Conservation (phyloP, 352 stramenopile species). For the Phytophthora sp. region DNA sequence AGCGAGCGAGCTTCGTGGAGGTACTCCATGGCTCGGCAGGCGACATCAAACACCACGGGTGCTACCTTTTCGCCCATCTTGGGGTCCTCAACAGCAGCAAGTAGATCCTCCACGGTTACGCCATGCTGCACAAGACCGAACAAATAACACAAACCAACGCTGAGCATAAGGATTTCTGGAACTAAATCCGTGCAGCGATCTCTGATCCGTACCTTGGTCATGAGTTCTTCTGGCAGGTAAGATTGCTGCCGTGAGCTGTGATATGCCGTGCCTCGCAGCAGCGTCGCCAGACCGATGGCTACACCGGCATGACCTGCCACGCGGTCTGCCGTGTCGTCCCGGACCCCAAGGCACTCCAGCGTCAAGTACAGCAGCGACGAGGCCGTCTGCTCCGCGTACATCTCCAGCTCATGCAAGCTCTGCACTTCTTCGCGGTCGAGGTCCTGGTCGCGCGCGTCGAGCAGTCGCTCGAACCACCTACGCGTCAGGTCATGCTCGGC, state of each 20-base stretch:
- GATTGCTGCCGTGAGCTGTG: conserved; percentile 72
- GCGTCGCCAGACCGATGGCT: conserved; percentile 83
- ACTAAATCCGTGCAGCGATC: conserved; percentile 17
- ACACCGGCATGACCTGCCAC: conserved; percentile 87
- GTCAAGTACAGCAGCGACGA: conserved; percentile 91
- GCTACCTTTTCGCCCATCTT: conserved; percentile 70
- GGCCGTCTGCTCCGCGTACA: conserved; percentile 89
- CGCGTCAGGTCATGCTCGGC: conserved; percentile 80
- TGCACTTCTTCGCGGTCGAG: conserved; percentile 80
- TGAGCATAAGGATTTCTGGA: conserved; percentile 28
- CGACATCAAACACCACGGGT: conserved; percentile 90
- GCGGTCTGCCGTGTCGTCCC: conserved; percentile 74
- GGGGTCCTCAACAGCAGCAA: conserved; percentile 62
- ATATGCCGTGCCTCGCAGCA: conserved; percentile 79
- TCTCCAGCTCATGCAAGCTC: conserved; percentile 77
- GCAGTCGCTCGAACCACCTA: conserved; percentile 91
- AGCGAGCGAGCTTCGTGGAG: conserved; percentile 74
- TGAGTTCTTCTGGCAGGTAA: conserved; percentile 84
- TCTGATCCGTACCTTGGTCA: conserved; percentile 60
- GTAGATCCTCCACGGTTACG: conserved; percentile 59
- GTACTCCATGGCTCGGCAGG: conserved; percentile 83
- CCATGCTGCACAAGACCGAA: conserved; percentile 41
- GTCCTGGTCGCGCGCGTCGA: conserved; percentile 90
- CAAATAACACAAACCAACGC: conserved; percentile 24
- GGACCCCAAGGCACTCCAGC: conserved; percentile 85